Base-by-base conservation (phyloP, 148 eudicot genomes). In the Rhododendron williamsianum region DNA sequence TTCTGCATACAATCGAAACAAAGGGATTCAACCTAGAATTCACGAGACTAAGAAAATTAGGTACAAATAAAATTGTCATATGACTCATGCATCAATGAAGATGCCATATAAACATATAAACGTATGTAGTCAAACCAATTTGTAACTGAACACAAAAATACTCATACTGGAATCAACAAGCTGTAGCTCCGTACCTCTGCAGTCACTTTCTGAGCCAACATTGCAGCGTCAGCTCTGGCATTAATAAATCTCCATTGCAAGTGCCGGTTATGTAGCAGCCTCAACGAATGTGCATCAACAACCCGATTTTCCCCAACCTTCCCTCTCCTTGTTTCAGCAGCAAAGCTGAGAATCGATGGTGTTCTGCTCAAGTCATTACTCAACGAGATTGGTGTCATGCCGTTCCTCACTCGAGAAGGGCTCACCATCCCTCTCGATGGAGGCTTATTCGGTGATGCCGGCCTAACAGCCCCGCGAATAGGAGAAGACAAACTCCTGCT, bases 131-230 rank as follows among this genome's bases (percentile, higher is more conserved):
- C 25, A 30, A 33, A 35, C 11, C 67, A 30, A 54, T 60, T 65
- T 23, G 12, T 82, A 48, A 81, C 16, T 11, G 27, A 36, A 77
- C 48, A 60, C 3, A 1, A n/a, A n/a, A 38, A 23, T 8, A 60
- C 38, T 21, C n/a, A 19, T 16, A 48, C 8, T 72, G 18, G 15
- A 23, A 60, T 43, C 52, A 6, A 45, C 25, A 65, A 71, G 82
- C 25, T 82, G 76, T 95, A 96, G 98, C 98, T 95, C 94, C 27
- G 93, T 95, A 96, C 99, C 98, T 95, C 94, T 23, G 94, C 92
- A 74, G 85, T 85, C 43, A 76, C 87, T 83, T 82, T 89, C 87
- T 92, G 97, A 41, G 85, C 80, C 79, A 82, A 86, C 87, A 91
- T 84, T 46, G 95, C 89, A 86, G 91, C 87, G 84, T 92, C 94